These are phyloP conservation scores for Barnettozyma sp. DNA, from an alignment of 805 yeast genomes.

Conservation along the genomic window DNA sequence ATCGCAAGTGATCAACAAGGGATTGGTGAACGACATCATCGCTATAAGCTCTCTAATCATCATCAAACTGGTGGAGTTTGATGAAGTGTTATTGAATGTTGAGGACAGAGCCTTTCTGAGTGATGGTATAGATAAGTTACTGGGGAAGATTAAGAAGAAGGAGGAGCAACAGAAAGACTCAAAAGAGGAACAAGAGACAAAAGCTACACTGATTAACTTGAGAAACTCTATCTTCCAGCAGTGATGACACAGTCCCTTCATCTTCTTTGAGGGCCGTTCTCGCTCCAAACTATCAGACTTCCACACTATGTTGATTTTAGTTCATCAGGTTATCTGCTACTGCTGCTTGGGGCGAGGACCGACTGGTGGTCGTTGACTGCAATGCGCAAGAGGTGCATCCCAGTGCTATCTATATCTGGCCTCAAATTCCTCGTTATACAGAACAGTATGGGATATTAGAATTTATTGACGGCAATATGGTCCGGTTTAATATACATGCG, in stretches of 20 bases:
- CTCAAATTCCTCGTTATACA: slow-evolving; percentile 71
- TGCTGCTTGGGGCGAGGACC: slow-evolving; percentile 35
- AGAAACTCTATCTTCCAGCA: slow-evolving; percentile 17
- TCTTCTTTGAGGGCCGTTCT: too few relatives aligned
- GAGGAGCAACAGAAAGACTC: slow-evolving; percentile 26
- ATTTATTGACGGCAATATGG: slow-evolving; percentile 76
- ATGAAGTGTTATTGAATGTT: slow-evolving; percentile 19
- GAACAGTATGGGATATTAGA: slow-evolving; percentile 69
- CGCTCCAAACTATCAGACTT: slow-evolving; percentile 86
- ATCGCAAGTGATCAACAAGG: slow-evolving; percentile 30
- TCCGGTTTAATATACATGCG: too few relatives aligned
- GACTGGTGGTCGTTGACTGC: slow-evolving; percentile 52
- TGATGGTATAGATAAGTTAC: slow-evolving; percentile 24
- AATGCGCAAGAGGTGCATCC: slow-evolving; percentile 74
- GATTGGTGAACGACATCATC: slow-evolving; percentile 31
- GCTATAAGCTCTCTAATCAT: slow-evolving; percentile 24
- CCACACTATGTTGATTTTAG: slow-evolving; percentile 58
- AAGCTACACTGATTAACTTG: slow-evolving; percentile 19
- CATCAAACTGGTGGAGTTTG: slow-evolving; percentile 22
- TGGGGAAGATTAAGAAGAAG: slow-evolving; percentile 23
- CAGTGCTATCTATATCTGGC: slow-evolving; percentile 75
- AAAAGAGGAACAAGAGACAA: slow-evolving; percentile 26
- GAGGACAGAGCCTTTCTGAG: slow-evolving; percentile 16
- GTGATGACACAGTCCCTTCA: too few relatives aligned
- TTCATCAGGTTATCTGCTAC: too few relatives aligned